phyloP scores from a whole-genome alignment of 805 yeast genomes.

The Yamadazyma ubonensis region DNA sequence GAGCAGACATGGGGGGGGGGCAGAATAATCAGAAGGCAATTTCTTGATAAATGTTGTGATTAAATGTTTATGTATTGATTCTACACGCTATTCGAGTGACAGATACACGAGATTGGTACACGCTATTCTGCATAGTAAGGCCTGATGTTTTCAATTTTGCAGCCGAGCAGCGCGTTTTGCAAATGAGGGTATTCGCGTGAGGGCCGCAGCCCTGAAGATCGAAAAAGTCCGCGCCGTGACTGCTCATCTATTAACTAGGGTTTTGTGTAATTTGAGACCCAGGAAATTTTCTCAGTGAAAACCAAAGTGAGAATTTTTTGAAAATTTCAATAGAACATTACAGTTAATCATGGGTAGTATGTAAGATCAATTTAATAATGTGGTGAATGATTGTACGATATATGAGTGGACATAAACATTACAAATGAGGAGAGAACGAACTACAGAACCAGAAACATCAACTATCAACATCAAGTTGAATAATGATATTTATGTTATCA shows the following conservation, averaged over 20 bases:
- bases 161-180: slow-evolving; percentile 8
- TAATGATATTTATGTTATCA: no score
- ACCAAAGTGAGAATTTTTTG: slow-evolving; percentile 10
- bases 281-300: slow-evolving; percentile 7
- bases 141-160: slow-evolving; percentile 6
- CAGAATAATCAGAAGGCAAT: neutral
- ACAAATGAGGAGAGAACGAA: no score
- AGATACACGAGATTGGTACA: slow-evolving; percentile 1
- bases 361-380: slow-evolving; percentile 34
- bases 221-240: slow-evolving; percentile 1
- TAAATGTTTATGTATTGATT: slow-evolving; percentile 3
- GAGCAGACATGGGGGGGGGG: slow-evolving; percentile 24
- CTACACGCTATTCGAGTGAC: neutral
- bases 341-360: slow-evolving; percentile 70
- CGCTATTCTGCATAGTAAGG: slow-evolving; percentile 7
- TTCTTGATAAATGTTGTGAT: neutral
- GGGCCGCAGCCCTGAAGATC: slow-evolving; percentile 2
- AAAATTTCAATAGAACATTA: slow-evolving; percentile 11
- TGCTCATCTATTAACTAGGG: neutral
- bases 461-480: neutral
- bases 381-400: no score
- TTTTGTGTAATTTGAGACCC: slow-evolving; percentile 7
- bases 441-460: neutral
- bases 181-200: no score
- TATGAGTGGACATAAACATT: no score